Base-by-base conservation (phyloP, 202 grass and related monocot genomes). In the Brachypodium distachyon region DNA sequence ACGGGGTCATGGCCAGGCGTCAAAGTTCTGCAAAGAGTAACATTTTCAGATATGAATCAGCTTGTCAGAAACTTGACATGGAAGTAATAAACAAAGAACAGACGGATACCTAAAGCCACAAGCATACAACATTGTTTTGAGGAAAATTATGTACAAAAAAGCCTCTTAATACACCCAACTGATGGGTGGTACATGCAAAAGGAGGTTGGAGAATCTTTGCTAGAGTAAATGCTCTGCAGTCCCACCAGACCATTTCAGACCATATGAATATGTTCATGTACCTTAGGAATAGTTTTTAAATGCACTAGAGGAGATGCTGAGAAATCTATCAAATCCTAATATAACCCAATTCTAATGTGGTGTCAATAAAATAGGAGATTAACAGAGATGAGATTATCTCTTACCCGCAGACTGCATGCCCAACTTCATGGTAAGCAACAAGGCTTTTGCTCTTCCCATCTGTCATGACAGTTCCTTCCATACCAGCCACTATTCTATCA, bases 401-500 rank as follows among this genome's bases (percentile, higher is more conserved):
- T 82, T 90, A 98, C 96, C 96, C 96, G 4, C 96, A 99, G 90
- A 99, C 76, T 55, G 96, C 96, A 85, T 99, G 96, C 34, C 96
- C 96, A 72, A 99, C 96, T 88, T 99, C 96, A 81, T 99, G 96
- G 90, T 99, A 99, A 62, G 96, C 96, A 72, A 99, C 96, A 41
- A 99, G 85, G 43, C 96, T 99, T 84, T 96, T 99, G 87, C 92
- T 92, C 85, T 99, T 99, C 46, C 96, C 96, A 79, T 99, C 96
- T 19, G 89, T 99, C 96, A 99, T 99, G 72, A 92, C 89, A 63
- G 96, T 95, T 78, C 96, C 96, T 84, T 99, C 96, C 96, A 99
- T 99, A 58, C 96, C 96, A 78, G 96, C 96, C 18, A 99, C 96
- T 78, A 99, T 99, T 72, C 96, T 95, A 82, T 99, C 96, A 59